Evolutionary conservation across 73 alveolate genomes (phyloP).

Genomic region (Paramecium bursaria): DNA sequence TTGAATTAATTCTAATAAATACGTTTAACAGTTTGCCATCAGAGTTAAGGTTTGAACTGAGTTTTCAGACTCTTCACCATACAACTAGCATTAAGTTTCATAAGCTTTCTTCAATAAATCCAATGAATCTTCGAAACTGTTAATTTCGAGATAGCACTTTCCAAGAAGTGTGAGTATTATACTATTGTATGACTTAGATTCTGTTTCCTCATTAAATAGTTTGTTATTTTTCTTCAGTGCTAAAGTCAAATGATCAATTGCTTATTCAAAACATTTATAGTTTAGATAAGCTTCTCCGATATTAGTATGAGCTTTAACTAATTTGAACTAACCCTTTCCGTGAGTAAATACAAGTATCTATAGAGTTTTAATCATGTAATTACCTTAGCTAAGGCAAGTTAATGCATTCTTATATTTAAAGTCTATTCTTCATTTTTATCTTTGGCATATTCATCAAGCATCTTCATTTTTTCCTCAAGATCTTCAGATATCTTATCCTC

Average conservation of each 20-base stretch:
- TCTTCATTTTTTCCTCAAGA: constrained; percentile 82
- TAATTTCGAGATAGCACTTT: constrained; percentile 89
- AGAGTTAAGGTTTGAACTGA: constrained; percentile 64
- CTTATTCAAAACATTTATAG: constrained; percentile 87
- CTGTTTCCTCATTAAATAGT: constrained; percentile 80
- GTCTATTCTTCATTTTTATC: constrained; percentile 76
- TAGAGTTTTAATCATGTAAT: not conserved
- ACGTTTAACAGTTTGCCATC: constrained; percentile 65
- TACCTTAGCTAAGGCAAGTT: constrained; percentile 83
- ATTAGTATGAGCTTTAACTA: constrained; percentile 87
- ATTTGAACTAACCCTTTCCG: constrained; percentile 76
- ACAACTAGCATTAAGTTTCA: constrained; percentile 79
- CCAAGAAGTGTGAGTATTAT: constrained; percentile 88
- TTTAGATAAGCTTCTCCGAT: constrained; percentile 89
- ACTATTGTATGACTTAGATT: constrained; percentile 83
- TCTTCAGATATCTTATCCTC: constrained; percentile 86
- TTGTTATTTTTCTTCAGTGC: constrained; percentile 88
- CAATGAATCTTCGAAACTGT: constrained; percentile 83
- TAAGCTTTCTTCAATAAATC: constrained; percentile 86
- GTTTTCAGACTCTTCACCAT: constrained; percentile 73
- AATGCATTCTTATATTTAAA: constrained; percentile 80
- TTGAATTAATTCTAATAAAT: constrained; percentile 26
- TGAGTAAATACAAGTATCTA: constrained; percentile 84
- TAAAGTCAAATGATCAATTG: constrained; percentile 88
- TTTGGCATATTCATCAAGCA: constrained; percentile 76